Conservation (phyloP, 2,329 filamentous ascomycete species). For the Colletotrichum sojae region DNA sequence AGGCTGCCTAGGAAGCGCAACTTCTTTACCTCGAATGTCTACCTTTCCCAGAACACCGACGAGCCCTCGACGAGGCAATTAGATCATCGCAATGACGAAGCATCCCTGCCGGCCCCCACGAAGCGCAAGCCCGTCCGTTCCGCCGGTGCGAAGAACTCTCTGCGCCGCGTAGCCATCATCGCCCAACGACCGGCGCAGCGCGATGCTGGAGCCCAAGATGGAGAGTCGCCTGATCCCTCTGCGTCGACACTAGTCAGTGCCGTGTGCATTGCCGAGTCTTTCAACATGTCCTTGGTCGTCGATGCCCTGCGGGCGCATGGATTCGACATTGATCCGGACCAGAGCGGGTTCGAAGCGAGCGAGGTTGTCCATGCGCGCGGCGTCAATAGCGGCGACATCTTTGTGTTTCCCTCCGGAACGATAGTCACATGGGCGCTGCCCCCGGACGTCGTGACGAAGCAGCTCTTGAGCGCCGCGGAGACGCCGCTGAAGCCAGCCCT, state of each 20-base stretch:
- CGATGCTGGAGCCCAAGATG: conserved; percentile 57
- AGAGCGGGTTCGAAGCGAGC: conserved; percentile 70
- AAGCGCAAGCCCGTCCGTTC: conserved; percentile 64
- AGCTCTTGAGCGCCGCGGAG: conserved; percentile 82
- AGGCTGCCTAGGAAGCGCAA: conserved; percentile 68
- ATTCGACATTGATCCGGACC: conserved; percentile 74
- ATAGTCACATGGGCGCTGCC: conserved; percentile 93
- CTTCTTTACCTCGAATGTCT: conserved; percentile 78
- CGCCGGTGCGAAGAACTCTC: conserved; percentile 75
- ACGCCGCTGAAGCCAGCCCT: conserved; percentile 77
- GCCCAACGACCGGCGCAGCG: conserved; percentile 74
- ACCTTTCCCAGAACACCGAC: conserved; percentile 60
- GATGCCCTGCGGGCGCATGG: conserved; percentile 71
- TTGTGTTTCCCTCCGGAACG: conserved; percentile 95
- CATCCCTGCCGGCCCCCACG: background rate
- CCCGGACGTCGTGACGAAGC: conserved; percentile 80
- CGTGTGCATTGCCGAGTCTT: conserved; percentile 74
- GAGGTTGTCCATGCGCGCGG: conserved; percentile 75
- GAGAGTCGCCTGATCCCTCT: conserved; percentile 49
- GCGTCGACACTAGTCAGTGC: conserved; percentile 67
- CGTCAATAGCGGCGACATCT: conserved; percentile 84
- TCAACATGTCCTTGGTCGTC: conserved; percentile 73
- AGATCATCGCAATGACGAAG: conserved; percentile 22
- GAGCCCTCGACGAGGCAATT: conserved; percentile 44
- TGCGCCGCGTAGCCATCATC: conserved; percentile 88